Conservation (phyloP, 768 basidiomycete species). For the Tulasnella calospora region DNA sequence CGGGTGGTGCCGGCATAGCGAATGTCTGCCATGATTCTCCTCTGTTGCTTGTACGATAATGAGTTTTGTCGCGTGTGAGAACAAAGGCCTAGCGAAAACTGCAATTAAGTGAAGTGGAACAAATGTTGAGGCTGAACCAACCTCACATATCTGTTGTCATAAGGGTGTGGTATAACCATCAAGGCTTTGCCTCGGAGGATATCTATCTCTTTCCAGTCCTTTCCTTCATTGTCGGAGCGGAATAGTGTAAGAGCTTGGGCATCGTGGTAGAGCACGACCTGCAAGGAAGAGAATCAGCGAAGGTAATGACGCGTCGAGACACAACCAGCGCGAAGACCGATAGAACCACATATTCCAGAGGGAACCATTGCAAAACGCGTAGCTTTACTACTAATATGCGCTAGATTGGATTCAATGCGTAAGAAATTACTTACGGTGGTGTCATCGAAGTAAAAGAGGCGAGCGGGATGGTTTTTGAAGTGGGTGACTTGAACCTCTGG, state of each 20-base stretch:
- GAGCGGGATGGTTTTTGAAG: slow-evolving; percentile 68
- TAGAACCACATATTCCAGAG: not conserved
- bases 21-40: slow-evolving; percentile 86
- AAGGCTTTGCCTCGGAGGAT: slow-evolving; percentile 55
- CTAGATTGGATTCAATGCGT: not conserved
- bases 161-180: slow-evolving; percentile 83
- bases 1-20: slow-evolving; percentile 56
- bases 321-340: not conserved
- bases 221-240: slow-evolving; percentile 85
- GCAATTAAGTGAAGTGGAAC: not conserved
- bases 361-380: not conserved
- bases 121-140: not conserved
- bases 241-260: slow-evolving; percentile 59
- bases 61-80: slow-evolving; percentile 63
- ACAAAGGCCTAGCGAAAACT: slow-evolving; percentile 68
- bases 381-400: not conserved
- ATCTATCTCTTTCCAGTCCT: slow-evolving; percentile 53
- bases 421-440: slow-evolving; percentile 55
- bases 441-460: slow-evolving; percentile 90
- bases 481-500: slow-evolving; percentile 37
- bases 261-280: slow-evolving; percentile 82
- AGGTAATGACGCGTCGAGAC: not conserved
- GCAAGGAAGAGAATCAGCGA: slow-evolving; percentile 2
- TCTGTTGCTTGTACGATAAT: slow-evolving; percentile 84
- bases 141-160: slow-evolving; percentile 68